Evolutionary conservation across 2,329 filamentous ascomycete genomes (phyloP), one percentile per base, ranked within the genome.

Genomic region (Hypoxylon sp.): DNA sequence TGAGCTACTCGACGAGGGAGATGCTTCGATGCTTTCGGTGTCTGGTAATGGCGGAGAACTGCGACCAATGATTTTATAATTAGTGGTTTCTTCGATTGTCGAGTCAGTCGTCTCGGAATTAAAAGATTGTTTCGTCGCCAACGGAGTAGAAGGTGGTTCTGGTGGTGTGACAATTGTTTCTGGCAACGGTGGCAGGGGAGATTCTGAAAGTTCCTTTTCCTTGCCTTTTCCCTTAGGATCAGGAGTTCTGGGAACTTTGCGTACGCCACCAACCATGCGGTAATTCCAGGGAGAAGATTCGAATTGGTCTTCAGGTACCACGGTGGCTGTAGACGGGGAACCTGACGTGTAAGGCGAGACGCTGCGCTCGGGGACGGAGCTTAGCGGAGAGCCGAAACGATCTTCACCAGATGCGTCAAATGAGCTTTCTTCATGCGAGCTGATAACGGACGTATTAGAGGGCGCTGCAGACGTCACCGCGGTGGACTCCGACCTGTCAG

Each of bases 1-100:
- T 25, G 82, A 81, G 63, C 80, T 77, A 69, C 80, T 82, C 33
- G 83, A 83, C 2, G 84, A 82, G 53, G 80, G 76, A 25, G 80
- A 77, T 2, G 75, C 77, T 46, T 84, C 76, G 68, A 82, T 82
- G 49, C 83, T 82, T 54, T 80, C 78, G 4, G 81, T 81, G 37
- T 82, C 79, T 44, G 76, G 82, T 63, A 71, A 69, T 11, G 77
- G 76, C 46, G 83, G 81, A 22, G 84, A 84, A 72, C 83, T 85
- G 63, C 83, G 82, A 40, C 80, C 82, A 71, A 87, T 84, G 20
- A 87, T 79, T 74, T 87, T 85, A 82, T 87, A 87, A 73, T 89
- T 89, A 49, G 84, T 82, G 14, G 80, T 82, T 44, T 87, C 85
- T 37, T 77, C 77, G 25, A 77, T 69, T 3, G 85, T 86, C 10